Conservation (phyloP, 768 basidiomycete species). For the Ramaria sp. region DNA sequence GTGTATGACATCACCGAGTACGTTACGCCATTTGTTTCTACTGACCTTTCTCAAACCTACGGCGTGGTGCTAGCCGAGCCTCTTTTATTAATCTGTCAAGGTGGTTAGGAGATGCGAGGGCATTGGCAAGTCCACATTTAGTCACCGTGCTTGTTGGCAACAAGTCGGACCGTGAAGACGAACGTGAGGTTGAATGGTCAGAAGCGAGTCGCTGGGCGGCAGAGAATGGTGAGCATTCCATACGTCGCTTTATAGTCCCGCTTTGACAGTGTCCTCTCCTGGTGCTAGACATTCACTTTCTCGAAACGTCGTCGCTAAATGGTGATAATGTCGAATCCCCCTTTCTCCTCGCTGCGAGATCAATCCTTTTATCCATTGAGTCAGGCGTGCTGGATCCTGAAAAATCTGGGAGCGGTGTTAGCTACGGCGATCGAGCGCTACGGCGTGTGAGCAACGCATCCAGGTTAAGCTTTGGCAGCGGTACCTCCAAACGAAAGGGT, state of each 20-base stretch:
- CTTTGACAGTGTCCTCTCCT: slow-evolving; percentile 5
- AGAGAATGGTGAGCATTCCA: slow-evolving; percentile 61
- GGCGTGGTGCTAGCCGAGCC: slow-evolving; percentile 48
- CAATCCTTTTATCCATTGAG: slow-evolving; percentile 85
- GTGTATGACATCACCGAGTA: slow-evolving; percentile 92
- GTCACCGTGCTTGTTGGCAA: slow-evolving; percentile 90
- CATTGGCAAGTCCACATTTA: slow-evolving; percentile 84
- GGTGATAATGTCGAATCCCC: slow-evolving; percentile 94
- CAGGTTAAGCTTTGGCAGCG: slow-evolving; percentile 76
- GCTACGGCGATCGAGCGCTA: slow-evolving; percentile 90
- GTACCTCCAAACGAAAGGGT: slow-evolving; percentile 30
- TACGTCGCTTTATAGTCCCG: neutral
- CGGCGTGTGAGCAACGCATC: slow-evolving; percentile 88
- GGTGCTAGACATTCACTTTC: slow-evolving; percentile 72
- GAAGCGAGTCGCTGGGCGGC: slow-evolving; percentile 96
- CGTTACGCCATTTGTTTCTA: slow-evolving; percentile 14
- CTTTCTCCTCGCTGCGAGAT: slow-evolving; percentile 72
- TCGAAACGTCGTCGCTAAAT: slow-evolving; percentile 85
- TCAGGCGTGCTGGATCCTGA: slow-evolving; percentile 87
- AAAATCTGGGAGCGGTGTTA: slow-evolving; percentile 89
- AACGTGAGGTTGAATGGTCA: slow-evolving; percentile 89
- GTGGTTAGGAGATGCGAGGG: slow-evolving; percentile 91
- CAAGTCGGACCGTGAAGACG: slow-evolving; percentile 91
- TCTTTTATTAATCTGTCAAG: slow-evolving; percentile 75
- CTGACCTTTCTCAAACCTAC: slow-evolving; percentile 11